A percentile compares a stretch with the other conserved stretches of the same genome.
Evolutionary conservation across 2,329 filamentous ascomycete species (phyloP).

Genomic region (Thermoascus crustaceus): DNA sequence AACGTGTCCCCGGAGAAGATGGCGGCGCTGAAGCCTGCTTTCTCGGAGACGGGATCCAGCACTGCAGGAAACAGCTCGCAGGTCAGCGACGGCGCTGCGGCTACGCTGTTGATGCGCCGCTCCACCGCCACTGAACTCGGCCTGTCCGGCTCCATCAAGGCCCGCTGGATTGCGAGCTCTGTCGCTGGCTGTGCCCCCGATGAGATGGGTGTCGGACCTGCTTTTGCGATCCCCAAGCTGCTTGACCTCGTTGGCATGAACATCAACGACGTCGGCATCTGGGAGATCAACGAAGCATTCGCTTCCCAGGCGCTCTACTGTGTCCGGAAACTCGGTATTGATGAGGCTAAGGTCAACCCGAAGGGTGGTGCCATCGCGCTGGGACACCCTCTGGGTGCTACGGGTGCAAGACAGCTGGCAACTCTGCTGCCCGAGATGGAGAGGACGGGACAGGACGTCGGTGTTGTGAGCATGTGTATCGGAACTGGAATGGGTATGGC

Average conservation of each 20-base stretch:
- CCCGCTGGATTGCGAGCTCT: conserved; percentile 70
- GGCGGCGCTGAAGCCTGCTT: conserved; percentile 75
- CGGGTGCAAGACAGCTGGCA: conserved; percentile 70
- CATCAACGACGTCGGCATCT: conserved; percentile 65
- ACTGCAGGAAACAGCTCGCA: conserved; percentile 84
- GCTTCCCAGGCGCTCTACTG: conserved; percentile 61
- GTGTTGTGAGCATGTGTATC: conserved; percentile 86
- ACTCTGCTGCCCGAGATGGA: conserved; percentile 64
- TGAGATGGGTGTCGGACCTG: conserved; percentile 90
- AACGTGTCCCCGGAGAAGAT: conserved; percentile 62
- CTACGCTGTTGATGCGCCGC: conserved; percentile 75
- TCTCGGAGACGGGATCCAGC: conserved; percentile 62
- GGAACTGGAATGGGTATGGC: conserved; percentile 76
- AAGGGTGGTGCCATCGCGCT: conserved; percentile 86
- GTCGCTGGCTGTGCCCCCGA: conserved; percentile 75
- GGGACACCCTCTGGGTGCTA: conserved; percentile 52
- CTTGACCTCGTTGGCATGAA: conserved; percentile 60
- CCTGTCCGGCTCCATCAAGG: conserved; percentile 61
- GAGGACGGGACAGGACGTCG: conserved; percentile 61
- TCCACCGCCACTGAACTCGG: conserved; percentile 68
- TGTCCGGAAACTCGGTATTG: conserved; percentile 53
- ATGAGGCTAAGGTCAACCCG: conserved; percentile 69
- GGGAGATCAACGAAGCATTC: conserved; percentile 89
- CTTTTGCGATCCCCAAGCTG: conserved; percentile 75
- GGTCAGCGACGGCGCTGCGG: conserved; percentile 81